These are phyloP conservation scores for Spinacia oleracea DNA, from an alignment of 179 eudicot genomes.

Conservation along the genomic window DNA sequence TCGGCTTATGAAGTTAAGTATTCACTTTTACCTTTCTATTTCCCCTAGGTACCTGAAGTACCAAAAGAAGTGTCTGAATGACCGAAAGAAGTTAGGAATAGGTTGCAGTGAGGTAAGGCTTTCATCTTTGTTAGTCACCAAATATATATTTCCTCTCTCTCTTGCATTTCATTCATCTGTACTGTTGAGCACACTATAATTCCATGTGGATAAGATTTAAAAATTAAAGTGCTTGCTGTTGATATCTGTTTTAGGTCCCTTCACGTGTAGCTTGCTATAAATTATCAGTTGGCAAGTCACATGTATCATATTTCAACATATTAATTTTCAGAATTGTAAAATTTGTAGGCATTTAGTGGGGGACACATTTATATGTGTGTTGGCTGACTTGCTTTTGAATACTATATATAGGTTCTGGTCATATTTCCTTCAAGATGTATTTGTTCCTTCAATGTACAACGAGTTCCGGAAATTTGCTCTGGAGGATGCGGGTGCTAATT, in stretches of 20 bases:
- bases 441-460: slow-evolving; percentile 67
- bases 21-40: slow-evolving; percentile 23
- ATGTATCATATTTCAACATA: not conserved
- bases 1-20: not conserved
- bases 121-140: too few species aligned
- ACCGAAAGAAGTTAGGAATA: slow-evolving; percentile 77
- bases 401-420: slow-evolving; percentile 93
- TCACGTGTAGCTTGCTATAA: not conserved
- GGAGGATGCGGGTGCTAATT: slow-evolving; percentile 86
- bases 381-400: slow-evolving; percentile 48
- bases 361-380: too few species aligned
- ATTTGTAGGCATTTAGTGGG: not conserved
- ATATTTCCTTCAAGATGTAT: slow-evolving; percentile 69
- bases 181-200: too few species aligned
- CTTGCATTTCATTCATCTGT: too few species aligned
- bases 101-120: slow-evolving; percentile 87
- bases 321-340: not conserved
- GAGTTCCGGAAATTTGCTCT: slow-evolving; percentile 63
- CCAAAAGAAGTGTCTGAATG: slow-evolving; percentile 75
- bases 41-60: too few species aligned
- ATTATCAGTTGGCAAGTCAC: too few species aligned
- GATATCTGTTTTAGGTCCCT: not conserved
- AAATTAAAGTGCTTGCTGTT: not conserved
- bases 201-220: not conserved
- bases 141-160: too few species aligned